Evolutionary conservation across 805 yeast species (phyloP), one percentile per base, ranked within the genome.

Genomic region (Candida pini): DNA sequence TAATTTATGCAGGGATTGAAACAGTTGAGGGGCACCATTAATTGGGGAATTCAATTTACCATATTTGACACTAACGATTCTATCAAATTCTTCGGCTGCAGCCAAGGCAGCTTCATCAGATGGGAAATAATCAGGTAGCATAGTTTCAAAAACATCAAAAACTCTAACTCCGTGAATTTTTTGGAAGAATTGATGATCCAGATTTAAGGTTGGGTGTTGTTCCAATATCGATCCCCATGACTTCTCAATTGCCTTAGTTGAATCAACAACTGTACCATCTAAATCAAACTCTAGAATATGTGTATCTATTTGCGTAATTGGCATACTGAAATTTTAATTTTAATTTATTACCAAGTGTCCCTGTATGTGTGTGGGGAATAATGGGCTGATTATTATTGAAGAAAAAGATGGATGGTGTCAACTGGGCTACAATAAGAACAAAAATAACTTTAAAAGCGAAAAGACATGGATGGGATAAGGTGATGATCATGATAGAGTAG

Each of bases 101-200:
- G 36, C 28, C 3, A 38, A 18, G 8, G 44, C 28, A 7, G 33
- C 47, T 30, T 43, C 40, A 12, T 46, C 50, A 22, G 34, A 28
- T 12, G 33, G 33, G 27, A 35, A 47, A 18, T 39, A 36, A 22
- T 45, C 41, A 68, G 71, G 90, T 48, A 85, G 78, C 71, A 77
- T 78, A 55, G 72, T 73, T 47, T 74, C 74, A 55, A 84, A 73
- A 25, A 83, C 81, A 51, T 86, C 95, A 47, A 73, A 73, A 22
- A 94, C 84, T 61, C 95, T 73, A 56, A 85, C 78, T 26, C 95
- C 95, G 62, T 86, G 95, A 23, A 82, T 73, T 35, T 80, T 74
- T 58, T 77, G 73, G 56, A 82, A 76, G 36, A 84, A 81, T 49
- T 80, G 77, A 10, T 49, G 49, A 26, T 47, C 46, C 18, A 36